Base-by-base conservation (phyloP, 225 moss, liverwort and hornwort genomes). In the Antitrichia curtipendula region DNA sequence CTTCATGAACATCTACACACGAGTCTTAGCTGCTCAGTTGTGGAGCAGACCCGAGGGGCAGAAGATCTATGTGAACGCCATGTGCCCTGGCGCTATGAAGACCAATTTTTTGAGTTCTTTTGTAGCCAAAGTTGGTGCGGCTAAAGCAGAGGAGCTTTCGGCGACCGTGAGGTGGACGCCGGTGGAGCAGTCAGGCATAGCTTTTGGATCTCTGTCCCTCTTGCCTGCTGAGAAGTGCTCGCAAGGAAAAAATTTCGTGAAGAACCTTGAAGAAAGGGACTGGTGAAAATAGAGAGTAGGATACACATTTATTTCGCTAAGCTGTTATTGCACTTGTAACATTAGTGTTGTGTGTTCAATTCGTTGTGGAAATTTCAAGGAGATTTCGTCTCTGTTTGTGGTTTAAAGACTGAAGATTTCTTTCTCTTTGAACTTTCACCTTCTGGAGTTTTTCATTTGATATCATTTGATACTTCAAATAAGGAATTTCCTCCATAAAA, bases 41-140 rank as follows among this genome's bases (percentile, higher is more conserved):
- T 49, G 22, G 50, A 72, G 43, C 77, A 80, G 92, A 40, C 87
- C 82, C 28, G 89, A 87, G 53, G 87, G 90, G 41, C 87, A 87
- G 27, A 86, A 60, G 54, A 57, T 89, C 8, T 91, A 72, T 16
- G 92, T 88, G n/a, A 91, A 91, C 56, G 91, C 89, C 38, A 38
- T 91, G 27, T 91, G 91, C 77, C 92, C 92, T 9, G 92, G 92
- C 29, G 89, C 88, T 45, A 89, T 91, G 89, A 74, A 83, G 85
- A 89, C 89, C 13, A 72, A 29, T 50, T 10, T 92, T 4, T 38
- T 89, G 69, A 34, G 61, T 27, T 79, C 88, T 43, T 92, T 89
- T 31, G 27, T 38, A 10, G 21, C 68, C 3, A 86, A 78, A 82
- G 49, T 91, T 23, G 91, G 89, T 27, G 82, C 38, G 21, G 86